Percentiles rank a stretch among this genome's conserved stretches.
phyloP scores from a whole-genome alignment of 257 asterid genomes.

The Buddleja alternifolia region DNA sequence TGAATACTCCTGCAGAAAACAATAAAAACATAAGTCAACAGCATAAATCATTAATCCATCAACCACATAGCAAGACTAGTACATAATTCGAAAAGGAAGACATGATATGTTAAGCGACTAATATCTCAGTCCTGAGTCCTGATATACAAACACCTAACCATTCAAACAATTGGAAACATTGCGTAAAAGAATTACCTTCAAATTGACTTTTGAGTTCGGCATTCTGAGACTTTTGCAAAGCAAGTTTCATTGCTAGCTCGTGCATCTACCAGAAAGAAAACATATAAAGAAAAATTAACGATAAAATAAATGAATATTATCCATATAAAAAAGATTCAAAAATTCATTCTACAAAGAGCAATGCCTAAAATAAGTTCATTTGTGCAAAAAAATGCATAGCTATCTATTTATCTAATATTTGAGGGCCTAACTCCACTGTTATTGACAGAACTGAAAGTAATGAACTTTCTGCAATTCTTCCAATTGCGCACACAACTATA shows the following conservation, averaged over 20 bases:
- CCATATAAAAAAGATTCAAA: not conserved
- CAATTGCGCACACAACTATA: not conserved
- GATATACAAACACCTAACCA: not conserved
- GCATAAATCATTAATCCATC: not conserved
- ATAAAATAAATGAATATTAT: not conserved
- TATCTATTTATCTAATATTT: not conserved
- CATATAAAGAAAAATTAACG: not conserved
- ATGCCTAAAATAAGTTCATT: not conserved
- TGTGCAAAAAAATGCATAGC: conserved; percentile 6
- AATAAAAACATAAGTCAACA: conserved; percentile 7
- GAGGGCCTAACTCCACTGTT: conserved; percentile 10
- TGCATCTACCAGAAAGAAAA: conserved; percentile 60
- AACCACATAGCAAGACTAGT: not conserved
- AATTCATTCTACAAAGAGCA: not conserved
- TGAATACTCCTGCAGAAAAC: conserved; percentile 68
- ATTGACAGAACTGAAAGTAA: conserved; percentile 8
- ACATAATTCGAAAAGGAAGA: not conserved
- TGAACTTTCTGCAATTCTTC: not conserved
- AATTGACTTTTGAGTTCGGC: conserved; percentile 74
- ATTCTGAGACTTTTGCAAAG: conserved; percentile 82
- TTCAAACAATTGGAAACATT: not conserved
- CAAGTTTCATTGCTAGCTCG: conserved; percentile 83
- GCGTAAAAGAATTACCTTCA: conserved; percentile 58
- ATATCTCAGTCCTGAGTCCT: not conserved
- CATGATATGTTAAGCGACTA: not conserved